Evolutionary conservation across 2,329 filamentous ascomycete species (phyloP).

Genomic region (Graphilbum ipis-grandicollis): DNA sequence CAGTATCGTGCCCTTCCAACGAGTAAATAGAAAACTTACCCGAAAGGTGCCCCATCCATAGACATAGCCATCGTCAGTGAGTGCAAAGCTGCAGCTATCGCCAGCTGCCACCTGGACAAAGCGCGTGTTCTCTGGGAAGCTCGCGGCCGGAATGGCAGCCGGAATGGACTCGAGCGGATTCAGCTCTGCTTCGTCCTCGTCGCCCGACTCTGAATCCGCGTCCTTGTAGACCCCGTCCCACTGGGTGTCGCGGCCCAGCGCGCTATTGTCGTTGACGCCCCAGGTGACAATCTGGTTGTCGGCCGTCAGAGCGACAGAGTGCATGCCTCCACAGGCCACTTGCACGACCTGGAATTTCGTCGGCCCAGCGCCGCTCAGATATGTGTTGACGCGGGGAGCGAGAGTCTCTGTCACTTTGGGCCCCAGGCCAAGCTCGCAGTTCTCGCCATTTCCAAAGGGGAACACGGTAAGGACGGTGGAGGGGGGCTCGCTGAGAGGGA

Average conservation of each 20-base stretch:
- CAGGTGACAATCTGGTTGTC: slow-evolving; percentile 73
- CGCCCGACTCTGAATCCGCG: slow-evolving; percentile 12
- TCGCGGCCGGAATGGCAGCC: slow-evolving; percentile 31
- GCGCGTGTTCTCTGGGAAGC: slow-evolving; percentile 13
- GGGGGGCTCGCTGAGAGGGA: no score
- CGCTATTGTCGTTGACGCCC: slow-evolving; percentile 77
- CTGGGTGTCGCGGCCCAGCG: slow-evolving; percentile 55
- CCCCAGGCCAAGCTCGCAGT: slow-evolving; percentile 71
- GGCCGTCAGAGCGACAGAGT: slow-evolving; percentile 56
- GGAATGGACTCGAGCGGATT: slow-evolving; percentile 47
- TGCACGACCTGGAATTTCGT: slow-evolving; percentile 51
- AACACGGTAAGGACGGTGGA: slow-evolving; percentile 55
- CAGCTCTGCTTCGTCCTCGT: slow-evolving; percentile 22
- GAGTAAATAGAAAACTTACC: slow-evolving; percentile 16
- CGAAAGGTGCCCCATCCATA: slow-evolving; percentile 78
- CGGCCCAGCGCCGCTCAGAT: slow-evolving; percentile 25
- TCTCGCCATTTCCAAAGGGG: slow-evolving; percentile 63
- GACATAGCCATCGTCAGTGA: slow-evolving; percentile 58
- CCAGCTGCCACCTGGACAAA: slow-evolving; percentile 49
- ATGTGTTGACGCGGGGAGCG: slow-evolving; percentile 53
- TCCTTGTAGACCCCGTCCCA: slow-evolving; percentile 24
- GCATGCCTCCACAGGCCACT: slow-evolving; percentile 69
- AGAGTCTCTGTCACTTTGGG: slow-evolving; percentile 48
- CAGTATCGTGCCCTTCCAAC: neutral
- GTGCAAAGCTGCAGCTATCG: slow-evolving; percentile 58